phyloP scores from a whole-genome alignment of 2,329 filamentous ascomycete genomes.

The Myriosclerotinia duriaeana region DNA sequence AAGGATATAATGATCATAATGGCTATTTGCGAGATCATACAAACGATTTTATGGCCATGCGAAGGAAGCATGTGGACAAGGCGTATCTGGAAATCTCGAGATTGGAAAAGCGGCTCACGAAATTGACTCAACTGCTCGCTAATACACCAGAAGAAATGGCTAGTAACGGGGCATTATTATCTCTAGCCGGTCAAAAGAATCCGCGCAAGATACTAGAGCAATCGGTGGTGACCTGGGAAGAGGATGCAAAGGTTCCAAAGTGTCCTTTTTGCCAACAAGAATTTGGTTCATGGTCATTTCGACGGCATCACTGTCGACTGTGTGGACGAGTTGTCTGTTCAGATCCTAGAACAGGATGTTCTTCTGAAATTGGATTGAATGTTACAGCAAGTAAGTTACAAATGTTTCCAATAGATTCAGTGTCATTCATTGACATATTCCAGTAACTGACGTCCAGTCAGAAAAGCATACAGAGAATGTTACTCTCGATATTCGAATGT shows the following conservation, averaged over 20 bases:
- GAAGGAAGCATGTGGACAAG: constrained; percentile 77
- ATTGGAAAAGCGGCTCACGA: constrained; percentile 87
- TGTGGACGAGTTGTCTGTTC: constrained; percentile 93
- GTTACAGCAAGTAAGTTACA: constrained; percentile 62
- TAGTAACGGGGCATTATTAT: constrained; percentile 52
- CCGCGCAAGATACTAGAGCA: constrained; percentile 82
- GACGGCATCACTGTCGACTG: constrained; percentile 90
- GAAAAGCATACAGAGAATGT: constrained; percentile 54
- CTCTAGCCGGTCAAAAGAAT: constrained; percentile 67
- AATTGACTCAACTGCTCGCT: constrained; percentile 80
- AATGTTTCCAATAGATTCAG: neutral
- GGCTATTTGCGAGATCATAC: constrained; percentile 72
- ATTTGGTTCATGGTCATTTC: constrained; percentile 89
- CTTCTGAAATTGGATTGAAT: constrained; percentile 76
- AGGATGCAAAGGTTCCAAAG: constrained; percentile 73
- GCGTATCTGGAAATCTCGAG: constrained; percentile 84
- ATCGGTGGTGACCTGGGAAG: constrained; percentile 91
- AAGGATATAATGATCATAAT: constrained; percentile 89
- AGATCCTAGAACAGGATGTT: constrained; percentile 81
- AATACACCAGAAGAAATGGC: constrained; percentile 68
- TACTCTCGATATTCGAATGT: constrained; percentile 83
- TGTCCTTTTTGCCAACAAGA: constrained; percentile 97
- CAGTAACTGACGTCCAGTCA: constrained; percentile 43
- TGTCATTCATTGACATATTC: constrained; percentile 35
- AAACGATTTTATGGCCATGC: constrained; percentile 64